Conservation (phyloP, 768 basidiomycete species). For the Rhodosporidiobolus sp. region DNA sequence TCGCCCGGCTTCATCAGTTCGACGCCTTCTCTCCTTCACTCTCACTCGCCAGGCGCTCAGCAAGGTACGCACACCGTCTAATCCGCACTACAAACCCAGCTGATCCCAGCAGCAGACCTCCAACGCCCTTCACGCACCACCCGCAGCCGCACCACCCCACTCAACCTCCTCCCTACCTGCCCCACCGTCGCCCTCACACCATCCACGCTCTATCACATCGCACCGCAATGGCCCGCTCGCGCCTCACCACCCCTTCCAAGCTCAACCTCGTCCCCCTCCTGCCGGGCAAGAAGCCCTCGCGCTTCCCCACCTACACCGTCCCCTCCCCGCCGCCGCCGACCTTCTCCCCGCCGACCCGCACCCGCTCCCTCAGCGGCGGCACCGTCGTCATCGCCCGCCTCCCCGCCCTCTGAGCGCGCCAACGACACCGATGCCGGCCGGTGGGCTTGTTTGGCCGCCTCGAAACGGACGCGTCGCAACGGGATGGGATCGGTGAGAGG, state of each 20-base stretch:
- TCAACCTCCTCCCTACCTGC: not conserved
- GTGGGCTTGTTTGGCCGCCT: no score
- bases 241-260: slow-evolving; percentile 14
- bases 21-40: no score
- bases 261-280: slow-evolving; percentile 14
- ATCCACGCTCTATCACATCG: no score
- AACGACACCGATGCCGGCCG: no score
- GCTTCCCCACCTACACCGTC: slow-evolving; percentile 12
- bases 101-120: not conserved
- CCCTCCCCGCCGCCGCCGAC: slow-evolving; percentile 12
- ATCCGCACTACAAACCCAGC: no score
- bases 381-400: not conserved
- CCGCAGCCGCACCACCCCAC: not conserved
- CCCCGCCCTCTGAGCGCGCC: not conserved
- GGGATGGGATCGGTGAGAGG: no score
- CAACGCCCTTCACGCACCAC: not conserved
- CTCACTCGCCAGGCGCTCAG: no score
- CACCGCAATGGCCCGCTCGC: not conserved
- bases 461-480: not conserved
- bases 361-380: not conserved
- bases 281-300: not conserved
- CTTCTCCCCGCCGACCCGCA: not conserved
- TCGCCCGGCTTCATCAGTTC: no score
- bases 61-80: no score
- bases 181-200: not conserved